phyloP scores from a whole-genome alignment of 202 grass and related monocot species.

The Schoenoplectus tabernaemontani region DNA sequence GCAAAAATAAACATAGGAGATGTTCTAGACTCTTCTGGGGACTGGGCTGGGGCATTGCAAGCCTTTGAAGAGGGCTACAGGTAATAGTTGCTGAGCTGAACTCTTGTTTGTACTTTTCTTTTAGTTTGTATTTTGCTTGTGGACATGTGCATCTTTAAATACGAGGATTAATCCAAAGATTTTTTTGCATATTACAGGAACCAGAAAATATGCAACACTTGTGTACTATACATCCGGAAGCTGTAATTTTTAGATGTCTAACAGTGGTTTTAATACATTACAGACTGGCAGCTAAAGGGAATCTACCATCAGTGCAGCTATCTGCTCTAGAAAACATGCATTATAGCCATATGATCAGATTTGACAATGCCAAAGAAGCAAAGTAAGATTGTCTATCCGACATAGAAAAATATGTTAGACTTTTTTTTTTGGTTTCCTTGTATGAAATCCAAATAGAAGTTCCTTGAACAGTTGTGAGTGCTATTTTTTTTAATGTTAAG shows the following conservation, averaged over 20 bases:
- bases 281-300: constrained; percentile 77
- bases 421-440: neutral
- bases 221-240: neutral
- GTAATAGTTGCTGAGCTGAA: constrained; percentile 30
- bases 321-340: constrained; percentile 91
- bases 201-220: neutral
- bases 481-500: neutral
- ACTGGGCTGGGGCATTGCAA: constrained; percentile 67
- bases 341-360: constrained; percentile 87
- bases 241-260: constrained; percentile 15
- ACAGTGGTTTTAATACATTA: constrained; percentile 29
- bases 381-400: constrained; percentile 43
- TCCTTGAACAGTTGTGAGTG: neutral
- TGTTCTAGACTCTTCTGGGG: constrained; percentile 67
- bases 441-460: neutral
- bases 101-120: constrained; percentile 4
- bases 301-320: constrained; percentile 47
- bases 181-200: neutral
- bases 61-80: constrained; percentile 93
- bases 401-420: neutral
- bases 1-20: constrained; percentile 91
- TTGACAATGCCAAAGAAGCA: constrained; percentile 70
- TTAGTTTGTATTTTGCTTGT: neutral
- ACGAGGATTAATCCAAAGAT: constrained; percentile 13
- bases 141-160: constrained; percentile 22